A percentile compares a stretch with the other conserved stretches of the same genome.
Conservation (phyloP, 495 filamentous ascomycete genomes). For the Chaetomium fimeti region DNA sequence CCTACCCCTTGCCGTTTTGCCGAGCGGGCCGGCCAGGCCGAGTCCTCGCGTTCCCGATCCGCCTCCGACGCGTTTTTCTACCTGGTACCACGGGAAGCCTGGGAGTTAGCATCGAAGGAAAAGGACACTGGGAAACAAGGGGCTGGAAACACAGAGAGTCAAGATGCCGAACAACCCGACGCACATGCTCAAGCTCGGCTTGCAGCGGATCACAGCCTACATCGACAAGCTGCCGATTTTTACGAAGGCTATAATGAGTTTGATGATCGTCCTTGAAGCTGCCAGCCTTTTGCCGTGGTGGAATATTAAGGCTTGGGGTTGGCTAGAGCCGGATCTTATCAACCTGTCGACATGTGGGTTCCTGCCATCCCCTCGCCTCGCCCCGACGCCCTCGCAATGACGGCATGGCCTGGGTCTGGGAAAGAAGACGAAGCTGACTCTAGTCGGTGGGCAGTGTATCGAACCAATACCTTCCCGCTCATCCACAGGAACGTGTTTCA, state of each 20-base stretch:
- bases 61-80: neutral
- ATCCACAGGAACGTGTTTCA: conserved; percentile 82
- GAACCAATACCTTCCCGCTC: conserved; percentile 87
- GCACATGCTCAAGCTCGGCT: conserved; percentile 34
- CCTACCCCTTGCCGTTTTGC: neutral
- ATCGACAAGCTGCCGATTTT: conserved; percentile 82
- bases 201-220: conserved; percentile 58
- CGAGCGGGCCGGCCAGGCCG: neutral
- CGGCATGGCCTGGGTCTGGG: neutral
- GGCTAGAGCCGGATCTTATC: conserved; percentile 73
- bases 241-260: conserved; percentile 70
- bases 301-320: conserved; percentile 70
- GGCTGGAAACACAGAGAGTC: neutral
- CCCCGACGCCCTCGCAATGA: too few relatives aligned
- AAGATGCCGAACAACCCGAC: conserved; percentile 23
- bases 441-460: conserved; percentile 65
- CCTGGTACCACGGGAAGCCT: neutral
- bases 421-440: neutral
- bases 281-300: conserved; percentile 63
- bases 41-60: neutral
- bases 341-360: conserved; percentile 70
- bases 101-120: neutral
- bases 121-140: neutral
- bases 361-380: too few relatives aligned
- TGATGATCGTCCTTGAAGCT: conserved; percentile 67